phyloP scores from a whole-genome alignment of 2,329 filamentous ascomycete genomes.

The Neofusicoccum cordaticola region DNA sequence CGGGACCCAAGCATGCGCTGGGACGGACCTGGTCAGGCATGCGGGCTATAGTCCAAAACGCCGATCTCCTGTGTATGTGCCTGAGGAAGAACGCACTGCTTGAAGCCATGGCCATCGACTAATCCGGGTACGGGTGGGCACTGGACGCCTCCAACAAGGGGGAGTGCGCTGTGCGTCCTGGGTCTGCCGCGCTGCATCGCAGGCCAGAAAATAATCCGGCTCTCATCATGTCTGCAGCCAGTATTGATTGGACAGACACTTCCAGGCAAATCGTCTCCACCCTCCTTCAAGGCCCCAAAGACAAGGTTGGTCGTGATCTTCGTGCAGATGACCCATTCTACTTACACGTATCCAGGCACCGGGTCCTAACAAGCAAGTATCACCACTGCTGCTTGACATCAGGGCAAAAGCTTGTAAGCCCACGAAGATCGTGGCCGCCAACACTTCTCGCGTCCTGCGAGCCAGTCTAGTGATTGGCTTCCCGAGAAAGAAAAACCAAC shows the following conservation, averaged over 20 bases:
- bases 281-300: not conserved
- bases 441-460: not conserved
- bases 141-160: not conserved
- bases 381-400: constrained; percentile 2
- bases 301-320: not conserved
- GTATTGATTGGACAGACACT: not conserved
- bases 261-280: not conserved
- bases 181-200: not conserved
- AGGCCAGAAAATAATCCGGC: constrained; percentile 1
- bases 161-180: too few species aligned
- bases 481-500: not conserved
- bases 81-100: not conserved
- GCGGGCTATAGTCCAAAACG: not conserved
- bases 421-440: not conserved
- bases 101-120: not conserved
- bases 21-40: too few species aligned
- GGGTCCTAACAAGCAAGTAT: not conserved
- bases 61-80: not conserved
- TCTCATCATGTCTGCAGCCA: not conserved
- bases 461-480: not conserved
- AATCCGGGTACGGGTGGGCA: not conserved
- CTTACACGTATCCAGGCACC: constrained; percentile 4
- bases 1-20: not conserved
- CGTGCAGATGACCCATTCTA: not conserved
- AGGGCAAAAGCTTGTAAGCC: not conserved